Base-by-base conservation (phyloP, 768 basidiomycete genomes). In the Harrya chromipes region DNA sequence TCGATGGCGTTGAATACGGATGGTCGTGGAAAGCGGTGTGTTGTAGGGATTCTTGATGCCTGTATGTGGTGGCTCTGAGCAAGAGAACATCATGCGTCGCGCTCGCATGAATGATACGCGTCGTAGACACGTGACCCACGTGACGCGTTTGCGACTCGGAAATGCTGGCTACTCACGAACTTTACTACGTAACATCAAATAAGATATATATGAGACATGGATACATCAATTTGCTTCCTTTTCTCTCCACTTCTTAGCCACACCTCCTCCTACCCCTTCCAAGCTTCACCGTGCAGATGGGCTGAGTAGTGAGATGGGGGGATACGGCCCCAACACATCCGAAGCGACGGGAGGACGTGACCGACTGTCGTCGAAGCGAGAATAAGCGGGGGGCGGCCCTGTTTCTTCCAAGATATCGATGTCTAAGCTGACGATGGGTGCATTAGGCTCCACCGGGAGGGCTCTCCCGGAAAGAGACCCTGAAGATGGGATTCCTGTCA, bases 291-390 rank as follows among this genome's bases (percentile, higher is more conserved):
- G 21, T 10, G 31, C 42, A 21, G 20, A 20, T 26, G 49, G 23
- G 16, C 24, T 40, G 5, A 59, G 47, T 10, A 49, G 16, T 2
- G 57, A 53, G 4, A 59, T 59, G 27, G 52, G 57, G 0, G 65
- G 65, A 23, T 65, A 65, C 16, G 50, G 61, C 19, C 58, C 55
- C 36, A 65, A 43, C 0, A 42, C 43, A 14, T 57, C 56, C 16
- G 58, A 53, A 24, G 52, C 49, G 2, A 33, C 26, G 12, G 44
- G 51, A 21, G 40, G 52, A 23, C 40, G 44, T 10, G 48, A 40
- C 16, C 46, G 55, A 21, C 37, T 47, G 14, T 57, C 38, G 31
- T 70, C 66, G 34, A 66, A 63, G 27, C 54, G 57, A 7, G 58
- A 59, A 47, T 68, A 65, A 35, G 57, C 49, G 6, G 64, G 62